These are phyloP conservation scores for Cardiospermum halicacabum DNA, from an alignment of 345 rosid genomes.

Conservation along the genomic window DNA sequence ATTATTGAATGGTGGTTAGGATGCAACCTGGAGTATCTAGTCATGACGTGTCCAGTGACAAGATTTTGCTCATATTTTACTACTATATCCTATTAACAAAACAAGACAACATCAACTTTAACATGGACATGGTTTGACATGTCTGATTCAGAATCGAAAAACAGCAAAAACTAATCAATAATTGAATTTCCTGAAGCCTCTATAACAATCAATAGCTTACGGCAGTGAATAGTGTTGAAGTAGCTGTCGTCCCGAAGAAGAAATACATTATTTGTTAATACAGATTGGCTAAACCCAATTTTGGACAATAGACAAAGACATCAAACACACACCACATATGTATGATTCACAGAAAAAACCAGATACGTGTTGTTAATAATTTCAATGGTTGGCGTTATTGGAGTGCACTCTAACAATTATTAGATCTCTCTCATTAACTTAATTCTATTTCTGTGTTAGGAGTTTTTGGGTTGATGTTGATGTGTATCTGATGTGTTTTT, in stretches of 20 bases:
- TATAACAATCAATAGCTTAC: background rate
- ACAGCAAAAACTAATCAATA: background rate
- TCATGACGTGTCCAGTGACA: background rate
- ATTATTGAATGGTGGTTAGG: slow-evolving; percentile 6
- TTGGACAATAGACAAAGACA: slow-evolving; percentile 9
- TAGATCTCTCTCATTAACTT: no score
- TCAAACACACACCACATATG: background rate
- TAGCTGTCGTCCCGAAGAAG: slow-evolving; percentile 13
- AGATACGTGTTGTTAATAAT: slow-evolving; percentile 23
- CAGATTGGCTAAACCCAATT: slow-evolving; percentile 3
- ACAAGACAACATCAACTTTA: slow-evolving; percentile 14
- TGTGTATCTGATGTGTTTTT: background rate
- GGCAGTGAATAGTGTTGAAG: background rate
- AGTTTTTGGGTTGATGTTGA: background rate
- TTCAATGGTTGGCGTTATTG: background rate
- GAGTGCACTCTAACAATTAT: slow-evolving; percentile 5
- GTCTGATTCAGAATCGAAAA: background rate
- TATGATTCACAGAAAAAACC: background rate
- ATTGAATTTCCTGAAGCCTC: background rate
- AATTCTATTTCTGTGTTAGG: background rate
- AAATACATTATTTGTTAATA: background rate
- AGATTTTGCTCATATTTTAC: no score
- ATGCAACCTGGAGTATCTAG: background rate
- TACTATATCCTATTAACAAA: background rate
- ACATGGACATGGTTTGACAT: background rate